Evolutionary conservation across 2,329 filamentous ascomycete genomes (phyloP).

Genomic region (Lachnellula willkommii): DNA sequence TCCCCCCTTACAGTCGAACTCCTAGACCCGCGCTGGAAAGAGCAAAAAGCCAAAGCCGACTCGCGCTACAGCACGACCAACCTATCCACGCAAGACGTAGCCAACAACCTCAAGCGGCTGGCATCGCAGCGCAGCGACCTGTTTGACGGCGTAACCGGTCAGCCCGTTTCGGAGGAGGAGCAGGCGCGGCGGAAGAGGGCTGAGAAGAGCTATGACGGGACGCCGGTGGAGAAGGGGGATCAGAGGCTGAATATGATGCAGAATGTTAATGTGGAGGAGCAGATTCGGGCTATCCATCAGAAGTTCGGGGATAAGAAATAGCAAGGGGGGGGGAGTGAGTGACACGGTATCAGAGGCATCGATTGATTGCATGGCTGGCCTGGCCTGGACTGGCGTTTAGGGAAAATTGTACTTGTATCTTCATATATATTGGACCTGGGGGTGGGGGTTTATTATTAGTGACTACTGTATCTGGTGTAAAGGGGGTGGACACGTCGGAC

Average conservation of each 20-base stretch:
- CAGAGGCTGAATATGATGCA: constrained; percentile 52
- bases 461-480: no score
- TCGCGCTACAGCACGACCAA: constrained; percentile 81
- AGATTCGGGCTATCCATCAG: constrained; percentile 66
- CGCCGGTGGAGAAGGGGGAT: constrained; percentile 53
- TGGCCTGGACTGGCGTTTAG: neutral
- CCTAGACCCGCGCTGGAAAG: constrained; percentile 90
- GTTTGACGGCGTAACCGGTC: constrained; percentile 69
- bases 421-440: no score
- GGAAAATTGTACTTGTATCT: neutral
- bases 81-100: constrained; percentile 77
- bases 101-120: constrained; percentile 91
- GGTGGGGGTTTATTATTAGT: no score
- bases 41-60: constrained; percentile 86
- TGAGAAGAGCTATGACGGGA: constrained; percentile 63
- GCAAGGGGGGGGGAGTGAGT: neutral
- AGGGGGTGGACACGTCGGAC: no score
- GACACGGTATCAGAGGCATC: neutral
- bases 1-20: constrained; percentile 59
- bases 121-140: constrained; percentile 83
- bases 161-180: constrained; percentile 65
- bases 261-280: constrained; percentile 75
- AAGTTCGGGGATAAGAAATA: constrained; percentile 40
- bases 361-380: neutral
- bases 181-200: constrained; percentile 73